phyloP scores from a whole-genome alignment of 371 early-diverging fungal species.

The Dichotomocladium elegans region DNA sequence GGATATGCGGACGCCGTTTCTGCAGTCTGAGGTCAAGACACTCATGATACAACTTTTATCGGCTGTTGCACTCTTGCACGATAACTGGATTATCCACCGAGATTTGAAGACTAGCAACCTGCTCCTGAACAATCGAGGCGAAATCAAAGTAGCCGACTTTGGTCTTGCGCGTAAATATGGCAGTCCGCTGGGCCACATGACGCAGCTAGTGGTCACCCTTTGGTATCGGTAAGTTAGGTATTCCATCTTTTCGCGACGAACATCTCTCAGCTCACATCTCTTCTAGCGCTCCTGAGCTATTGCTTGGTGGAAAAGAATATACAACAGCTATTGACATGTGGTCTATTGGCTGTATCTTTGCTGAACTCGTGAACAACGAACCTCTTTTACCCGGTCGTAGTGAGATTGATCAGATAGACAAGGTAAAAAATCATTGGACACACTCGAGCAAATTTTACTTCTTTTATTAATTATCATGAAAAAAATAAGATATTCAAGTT shows the following conservation, averaged over 20 bases:
- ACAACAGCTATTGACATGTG: slow-evolving; percentile 97
- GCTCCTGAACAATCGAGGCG: slow-evolving; percentile 82
- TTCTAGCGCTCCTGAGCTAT: slow-evolving; percentile 92
- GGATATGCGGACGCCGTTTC: slow-evolving; percentile 73
- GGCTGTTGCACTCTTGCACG: slow-evolving; percentile 88
- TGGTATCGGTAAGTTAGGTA: slow-evolving; percentile 69
- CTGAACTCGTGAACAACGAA: slow-evolving; percentile 75
- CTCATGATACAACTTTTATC: slow-evolving; percentile 85
- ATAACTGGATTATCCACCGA: slow-evolving; percentile 93
- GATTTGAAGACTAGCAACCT: slow-evolving; percentile 98
- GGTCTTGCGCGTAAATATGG: slow-evolving; percentile 78
- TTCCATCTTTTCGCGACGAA: neutral
- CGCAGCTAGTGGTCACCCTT: slow-evolving; percentile 87
- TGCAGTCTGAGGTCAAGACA: slow-evolving; percentile 90
- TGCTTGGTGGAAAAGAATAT: slow-evolving; percentile 93
- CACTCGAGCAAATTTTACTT: neutral
- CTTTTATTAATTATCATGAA: neutral
- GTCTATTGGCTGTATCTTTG: slow-evolving; percentile 95
- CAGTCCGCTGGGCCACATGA: slow-evolving; percentile 72
- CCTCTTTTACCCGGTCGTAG: slow-evolving; percentile 74
- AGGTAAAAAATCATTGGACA: slow-evolving; percentile 38
- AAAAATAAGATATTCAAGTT: slow-evolving; percentile 65
- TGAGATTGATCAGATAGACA: slow-evolving; percentile 80
- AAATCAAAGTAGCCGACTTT: slow-evolving; percentile 86
- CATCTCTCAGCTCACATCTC: neutral